Conservation (phyloP, 495 filamentous ascomycete genomes). For the Cercophora samala region DNA sequence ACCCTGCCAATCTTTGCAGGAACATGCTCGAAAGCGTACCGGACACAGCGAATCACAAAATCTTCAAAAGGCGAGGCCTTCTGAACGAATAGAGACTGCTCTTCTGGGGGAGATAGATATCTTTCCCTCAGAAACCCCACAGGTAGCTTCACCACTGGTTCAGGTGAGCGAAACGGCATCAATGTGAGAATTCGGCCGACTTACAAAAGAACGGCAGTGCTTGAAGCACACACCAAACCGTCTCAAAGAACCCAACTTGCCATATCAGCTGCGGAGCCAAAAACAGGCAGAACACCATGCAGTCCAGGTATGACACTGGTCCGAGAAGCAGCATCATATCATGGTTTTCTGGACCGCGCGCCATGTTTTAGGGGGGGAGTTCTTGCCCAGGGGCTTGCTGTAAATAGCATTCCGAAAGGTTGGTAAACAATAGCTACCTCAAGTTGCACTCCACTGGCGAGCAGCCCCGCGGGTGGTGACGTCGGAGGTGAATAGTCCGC, state of each 20-base stretch:
- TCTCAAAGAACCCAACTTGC: constrained; percentile 54
- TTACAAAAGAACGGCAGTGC: constrained; percentile 70
- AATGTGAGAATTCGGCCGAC: constrained; percentile 16
- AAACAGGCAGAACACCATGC: constrained; percentile 62
- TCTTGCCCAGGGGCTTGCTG: not conserved
- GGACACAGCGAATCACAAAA: constrained; percentile 66
- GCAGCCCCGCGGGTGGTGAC: not conserved
- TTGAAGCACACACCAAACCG: constrained; percentile 52
- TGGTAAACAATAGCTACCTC: not conserved
- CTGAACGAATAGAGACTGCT: constrained; percentile 59
- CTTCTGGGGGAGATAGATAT: constrained; percentile 44
- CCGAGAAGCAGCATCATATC: constrained; percentile 50
- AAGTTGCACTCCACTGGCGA: not conserved
- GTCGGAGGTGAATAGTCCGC: not conserved
- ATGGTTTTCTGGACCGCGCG: not conserved
- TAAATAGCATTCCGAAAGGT: not conserved
- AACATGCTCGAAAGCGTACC: constrained; percentile 70
- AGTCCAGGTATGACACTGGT: constrained; percentile 68
- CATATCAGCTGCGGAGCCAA: constrained; percentile 63
- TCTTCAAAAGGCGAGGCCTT: constrained; percentile 68
- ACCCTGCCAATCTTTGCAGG: constrained; percentile 63
- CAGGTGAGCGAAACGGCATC: constrained; percentile 14
- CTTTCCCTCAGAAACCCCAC: constrained; percentile 55
- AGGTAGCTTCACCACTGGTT: constrained; percentile 56
- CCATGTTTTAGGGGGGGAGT: not conserved